Evolutionary conservation across 305 asterid genomes (phyloP), one percentile per base, ranked within the genome.

Genomic region (Fraxinus albicans): DNA sequence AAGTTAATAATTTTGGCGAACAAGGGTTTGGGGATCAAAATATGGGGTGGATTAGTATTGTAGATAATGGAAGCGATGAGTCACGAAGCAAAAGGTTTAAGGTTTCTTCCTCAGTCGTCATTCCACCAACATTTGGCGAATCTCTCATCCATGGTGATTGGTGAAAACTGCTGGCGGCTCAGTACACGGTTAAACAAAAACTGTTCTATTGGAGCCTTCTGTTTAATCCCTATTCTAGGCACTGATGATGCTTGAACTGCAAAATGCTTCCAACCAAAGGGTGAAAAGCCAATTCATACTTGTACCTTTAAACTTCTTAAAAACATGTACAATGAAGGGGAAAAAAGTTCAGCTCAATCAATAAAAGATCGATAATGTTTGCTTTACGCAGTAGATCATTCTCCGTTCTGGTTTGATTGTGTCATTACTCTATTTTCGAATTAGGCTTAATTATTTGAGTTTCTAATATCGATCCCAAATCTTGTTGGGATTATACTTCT

Each of bases 21-120:
- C 85, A 53, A 5, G 84, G 85, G 2, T 74, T 89, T 8, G 88
- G 83, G 0, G 94, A 90, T 79, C 93, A 87, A 47, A 74, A 77
- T 84, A 78, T 85, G 82, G 92, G 92, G 21, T 90, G 94, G 94
- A 85, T 89, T 83, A 91, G 95, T 76, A 93, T 97, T 85, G 94
- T 97, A 1, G 97, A 91, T 73, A 75, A 40, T 33, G 79, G 77
- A 0, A 76, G 27, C 2, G 92, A 87, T 67, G 92, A 87, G 19
- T 93, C 94, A 10, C 87, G 91, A 83, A 91, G 97, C 77, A 92
- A 93, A 73, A 90, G 98, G 89, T 92, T 91, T 83, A 93, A 92
- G 84, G 98, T 95, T 44, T 95, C 96, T 5, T 93, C 98, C 31
- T 95, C 98, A 6, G 88, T 95, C 50, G 38, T 93, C 29, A 94